These are phyloP conservation scores for Aspergillus sp. DNA, from an alignment of 2,329 filamentous ascomycete genomes.

Conservation along the genomic window DNA sequence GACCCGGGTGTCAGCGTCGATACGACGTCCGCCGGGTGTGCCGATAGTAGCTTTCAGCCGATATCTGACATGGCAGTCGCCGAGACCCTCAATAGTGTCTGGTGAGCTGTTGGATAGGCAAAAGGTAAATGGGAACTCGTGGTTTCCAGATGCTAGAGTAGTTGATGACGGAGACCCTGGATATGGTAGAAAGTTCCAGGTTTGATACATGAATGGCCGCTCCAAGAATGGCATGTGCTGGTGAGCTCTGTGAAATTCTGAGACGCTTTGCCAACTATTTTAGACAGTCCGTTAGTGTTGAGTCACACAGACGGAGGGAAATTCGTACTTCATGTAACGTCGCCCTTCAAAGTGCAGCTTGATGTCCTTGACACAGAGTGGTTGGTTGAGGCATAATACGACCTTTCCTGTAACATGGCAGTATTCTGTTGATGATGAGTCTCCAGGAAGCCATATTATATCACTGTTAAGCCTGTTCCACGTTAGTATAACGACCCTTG, in stretches of 20 bases:
- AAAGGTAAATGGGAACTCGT: background rate
- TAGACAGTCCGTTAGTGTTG: background rate
- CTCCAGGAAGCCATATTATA: background rate
- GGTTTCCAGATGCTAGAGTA: background rate
- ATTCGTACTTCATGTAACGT: background rate
- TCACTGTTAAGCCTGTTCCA: background rate
- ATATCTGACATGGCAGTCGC: background rate
- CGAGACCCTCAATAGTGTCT: background rate
- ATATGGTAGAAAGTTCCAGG: background rate
- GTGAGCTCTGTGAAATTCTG: background rate
- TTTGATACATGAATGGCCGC: background rate
- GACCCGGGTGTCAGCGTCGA: background rate
- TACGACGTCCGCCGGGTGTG: background rate
- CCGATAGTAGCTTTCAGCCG: background rate
- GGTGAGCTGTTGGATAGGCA: background rate
- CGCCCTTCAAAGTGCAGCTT: background rate
- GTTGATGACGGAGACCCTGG: background rate
- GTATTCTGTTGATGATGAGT: background rate
- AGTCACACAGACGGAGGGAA: background rate
- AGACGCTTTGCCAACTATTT: background rate
- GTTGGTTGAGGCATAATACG: background rate
- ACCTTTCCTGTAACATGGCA: background rate
- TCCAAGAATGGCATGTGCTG: background rate
- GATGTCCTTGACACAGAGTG: background rate
- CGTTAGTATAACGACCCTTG: background rate